Evolutionary conservation across 225 moss, liverwort and hornwort genomes (phyloP).

Genomic region (Neckera pumila): DNA sequence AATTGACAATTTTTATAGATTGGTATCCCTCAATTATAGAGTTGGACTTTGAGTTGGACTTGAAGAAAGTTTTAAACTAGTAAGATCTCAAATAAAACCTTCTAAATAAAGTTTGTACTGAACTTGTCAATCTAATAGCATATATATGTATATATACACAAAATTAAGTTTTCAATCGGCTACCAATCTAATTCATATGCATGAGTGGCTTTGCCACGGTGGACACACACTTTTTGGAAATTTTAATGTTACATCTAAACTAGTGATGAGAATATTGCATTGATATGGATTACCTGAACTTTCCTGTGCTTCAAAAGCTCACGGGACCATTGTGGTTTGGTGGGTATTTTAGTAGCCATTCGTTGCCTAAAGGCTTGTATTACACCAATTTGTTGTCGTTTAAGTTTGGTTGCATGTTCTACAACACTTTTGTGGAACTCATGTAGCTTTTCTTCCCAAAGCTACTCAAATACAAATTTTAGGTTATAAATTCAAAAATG

Average conservation of each 20-base stretch:
- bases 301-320: slow-evolving; percentile 70
- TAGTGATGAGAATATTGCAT: background rate
- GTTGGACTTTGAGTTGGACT: background rate
- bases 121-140: background rate
- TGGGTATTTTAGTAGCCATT: slow-evolving; percentile 56
- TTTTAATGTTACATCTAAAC: background rate
- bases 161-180: background rate
- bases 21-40: background rate
- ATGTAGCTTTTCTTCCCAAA: slow-evolving; percentile 75
- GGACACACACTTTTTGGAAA: background rate
- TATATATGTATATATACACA: too few species aligned
- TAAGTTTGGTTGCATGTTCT: slow-evolving; percentile 75
- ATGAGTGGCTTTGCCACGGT: background rate
- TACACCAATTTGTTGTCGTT: slow-evolving; percentile 65
- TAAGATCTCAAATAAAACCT: too few species aligned
- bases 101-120: too few species aligned
- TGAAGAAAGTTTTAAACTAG: background rate
- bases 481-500: background rate
- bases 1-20: background rate
- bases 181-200: background rate
- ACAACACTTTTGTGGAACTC: slow-evolving; percentile 78
- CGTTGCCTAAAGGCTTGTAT: slow-evolving; percentile 63
- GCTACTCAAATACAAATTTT: slow-evolving; percentile 3
- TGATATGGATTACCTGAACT: slow-evolving; percentile 37
- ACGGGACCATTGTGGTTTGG: slow-evolving; percentile 75